These are phyloP conservation scores for Trametes elegans DNA, from an alignment of 768 basidiomycete species.

Conservation along the genomic window DNA sequence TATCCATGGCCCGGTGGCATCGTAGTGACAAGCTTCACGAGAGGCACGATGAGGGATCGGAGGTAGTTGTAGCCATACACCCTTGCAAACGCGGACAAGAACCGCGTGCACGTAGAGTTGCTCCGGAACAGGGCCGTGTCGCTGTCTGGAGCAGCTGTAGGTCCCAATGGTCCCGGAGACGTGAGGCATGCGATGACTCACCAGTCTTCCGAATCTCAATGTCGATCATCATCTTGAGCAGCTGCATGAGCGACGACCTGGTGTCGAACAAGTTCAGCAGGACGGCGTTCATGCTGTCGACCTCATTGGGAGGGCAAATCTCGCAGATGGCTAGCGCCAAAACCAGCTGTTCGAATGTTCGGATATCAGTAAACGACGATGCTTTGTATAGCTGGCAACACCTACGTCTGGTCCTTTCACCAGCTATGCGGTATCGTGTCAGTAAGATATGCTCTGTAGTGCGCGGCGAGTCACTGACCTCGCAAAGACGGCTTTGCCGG, in stretches of 20 bases:
- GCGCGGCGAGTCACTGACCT: slow-evolving; percentile 30
- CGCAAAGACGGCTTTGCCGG: slow-evolving; percentile 33
- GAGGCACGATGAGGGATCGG: slow-evolving; percentile 72
- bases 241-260: slow-evolving; percentile 61
- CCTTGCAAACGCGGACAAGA: slow-evolving; percentile 82
- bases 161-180: neutral
- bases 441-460: neutral
- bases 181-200: slow-evolving; percentile 38
- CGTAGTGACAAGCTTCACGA: slow-evolving; percentile 70
- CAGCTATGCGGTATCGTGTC: slow-evolving; percentile 42
- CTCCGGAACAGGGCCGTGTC: slow-evolving; percentile 83
- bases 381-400: neutral
- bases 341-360: slow-evolving; percentile 48
- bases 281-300: slow-evolving; percentile 82
- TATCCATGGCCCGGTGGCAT: slow-evolving; percentile 74
- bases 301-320: slow-evolving; percentile 73
- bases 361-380: neutral
- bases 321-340: slow-evolving; percentile 87
- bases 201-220: slow-evolving; percentile 79
- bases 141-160: slow-evolving; percentile 46
- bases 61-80: slow-evolving; percentile 93
- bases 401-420: slow-evolving; percentile 74
- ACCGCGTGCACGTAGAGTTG: slow-evolving; percentile 84
- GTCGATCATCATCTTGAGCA: slow-evolving; percentile 85
- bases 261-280: slow-evolving; percentile 86